Percentiles rank a stretch among this genome's conserved stretches.
phyloP scores from a whole-genome alignment of 495 filamentous ascomycete genomes.

The Lichenothelia convexa region DNA sequence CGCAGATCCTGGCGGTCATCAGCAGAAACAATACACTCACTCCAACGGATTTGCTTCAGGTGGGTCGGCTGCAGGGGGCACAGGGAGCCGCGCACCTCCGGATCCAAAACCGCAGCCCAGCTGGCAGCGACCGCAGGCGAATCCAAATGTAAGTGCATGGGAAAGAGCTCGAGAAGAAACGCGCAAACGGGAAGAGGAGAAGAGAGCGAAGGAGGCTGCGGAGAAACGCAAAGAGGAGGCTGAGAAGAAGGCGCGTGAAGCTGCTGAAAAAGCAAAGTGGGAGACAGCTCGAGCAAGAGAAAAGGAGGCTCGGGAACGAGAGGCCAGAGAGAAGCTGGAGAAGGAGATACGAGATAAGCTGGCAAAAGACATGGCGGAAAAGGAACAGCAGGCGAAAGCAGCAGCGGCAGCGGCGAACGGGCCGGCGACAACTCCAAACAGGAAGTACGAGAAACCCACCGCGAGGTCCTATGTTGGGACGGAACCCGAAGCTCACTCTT shows the following conservation, averaged over 20 bases:
- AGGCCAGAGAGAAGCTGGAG: slow-evolving; percentile 24
- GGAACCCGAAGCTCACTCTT: slow-evolving; percentile 51
- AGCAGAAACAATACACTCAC: slow-evolving; percentile 9
- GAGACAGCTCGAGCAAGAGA: slow-evolving; percentile 25
- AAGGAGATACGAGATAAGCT: slow-evolving; percentile 27
- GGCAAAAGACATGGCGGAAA: slow-evolving; percentile 27
- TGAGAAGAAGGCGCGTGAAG: slow-evolving; percentile 21
- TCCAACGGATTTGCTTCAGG: neutral
- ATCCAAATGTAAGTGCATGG: slow-evolving; percentile 29
- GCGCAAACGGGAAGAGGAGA: slow-evolving; percentile 39
- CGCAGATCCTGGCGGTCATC: slow-evolving; percentile 6
- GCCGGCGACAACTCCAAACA: slow-evolving; percentile 31
- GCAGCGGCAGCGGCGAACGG: slow-evolving; percentile 3
- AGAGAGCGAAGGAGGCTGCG: slow-evolving; percentile 28
- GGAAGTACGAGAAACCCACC: slow-evolving; percentile 37
- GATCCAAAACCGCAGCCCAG: slow-evolving; percentile 1
- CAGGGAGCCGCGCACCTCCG: neutral
- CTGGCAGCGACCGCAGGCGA: slow-evolving; percentile 27
- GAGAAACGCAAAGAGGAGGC: slow-evolving; percentile 21
- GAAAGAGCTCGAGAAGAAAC: slow-evolving; percentile 58
- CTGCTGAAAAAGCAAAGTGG: slow-evolving; percentile 26
- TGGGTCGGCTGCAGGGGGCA: neutral
- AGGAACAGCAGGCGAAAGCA: slow-evolving; percentile 14
- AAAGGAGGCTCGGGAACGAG: slow-evolving; percentile 22
- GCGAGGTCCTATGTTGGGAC: slow-evolving; percentile 48